phyloP scores from a whole-genome alignment of 192 early-diverging fungal species.

The Podila minutissima region DNA sequence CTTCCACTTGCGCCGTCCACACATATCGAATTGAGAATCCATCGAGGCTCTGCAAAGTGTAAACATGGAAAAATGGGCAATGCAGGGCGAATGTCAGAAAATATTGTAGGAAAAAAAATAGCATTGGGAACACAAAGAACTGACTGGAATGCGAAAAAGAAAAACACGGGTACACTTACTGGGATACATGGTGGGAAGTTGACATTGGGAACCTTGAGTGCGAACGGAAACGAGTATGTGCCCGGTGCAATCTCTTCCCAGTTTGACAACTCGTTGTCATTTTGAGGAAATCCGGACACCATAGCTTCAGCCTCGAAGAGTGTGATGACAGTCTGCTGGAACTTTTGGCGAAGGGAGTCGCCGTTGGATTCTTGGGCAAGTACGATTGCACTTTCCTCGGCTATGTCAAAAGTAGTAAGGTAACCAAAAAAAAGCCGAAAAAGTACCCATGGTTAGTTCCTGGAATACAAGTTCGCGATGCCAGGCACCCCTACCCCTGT shows the following conservation, averaged over 20 bases:
- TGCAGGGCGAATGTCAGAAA: no score
- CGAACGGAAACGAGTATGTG: slow-evolving; percentile 30
- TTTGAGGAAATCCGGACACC: slow-evolving; percentile 26
- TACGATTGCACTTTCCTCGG: slow-evolving; percentile 44
- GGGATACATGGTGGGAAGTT: slow-evolving; percentile 51
- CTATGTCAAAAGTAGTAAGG: slow-evolving; percentile 5
- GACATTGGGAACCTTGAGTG: slow-evolving; percentile 48
- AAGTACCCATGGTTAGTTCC: background rate
- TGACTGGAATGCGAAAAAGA: no score
- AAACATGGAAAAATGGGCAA: no score
- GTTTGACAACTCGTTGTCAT: slow-evolving; percentile 44
- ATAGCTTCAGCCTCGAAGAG: slow-evolving; percentile 42
- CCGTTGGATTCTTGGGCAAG: slow-evolving; percentile 50
- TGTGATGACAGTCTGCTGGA: slow-evolving; percentile 41
- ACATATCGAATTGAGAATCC: slow-evolving; percentile 49
- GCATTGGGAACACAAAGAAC: background rate
- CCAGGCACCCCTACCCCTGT: no score
- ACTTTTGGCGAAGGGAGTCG: slow-evolving; percentile 49
- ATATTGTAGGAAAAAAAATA: background rate
- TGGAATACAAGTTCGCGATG: no score
- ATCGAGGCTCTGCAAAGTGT: slow-evolving; percentile 16
- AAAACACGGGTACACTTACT: slow-evolving; percentile 15
- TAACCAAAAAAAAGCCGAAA: background rate
- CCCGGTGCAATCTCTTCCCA: slow-evolving; percentile 39
- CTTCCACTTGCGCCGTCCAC: slow-evolving; percentile 47